Conservation (phyloP, 2,329 filamentous ascomycete species). For the Stachybotrys chartarum region DNA sequence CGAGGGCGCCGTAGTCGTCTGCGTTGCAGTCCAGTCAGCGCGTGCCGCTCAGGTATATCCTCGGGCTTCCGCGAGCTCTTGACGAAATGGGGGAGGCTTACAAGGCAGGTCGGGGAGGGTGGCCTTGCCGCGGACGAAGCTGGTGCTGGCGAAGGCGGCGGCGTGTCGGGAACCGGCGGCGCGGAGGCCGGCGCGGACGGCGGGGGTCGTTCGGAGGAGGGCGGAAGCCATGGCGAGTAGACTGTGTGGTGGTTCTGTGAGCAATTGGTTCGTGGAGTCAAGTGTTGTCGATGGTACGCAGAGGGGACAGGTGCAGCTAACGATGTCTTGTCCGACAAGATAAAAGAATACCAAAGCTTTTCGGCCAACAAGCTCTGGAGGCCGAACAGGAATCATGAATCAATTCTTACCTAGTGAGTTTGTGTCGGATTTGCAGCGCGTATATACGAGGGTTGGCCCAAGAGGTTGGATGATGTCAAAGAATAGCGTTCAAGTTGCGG, state of each 20-base stretch:
- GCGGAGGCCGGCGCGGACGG: conserved; percentile 64
- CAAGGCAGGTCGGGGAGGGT: conserved; percentile 82
- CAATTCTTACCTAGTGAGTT: too few species aligned
- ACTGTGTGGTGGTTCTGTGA: neutral
- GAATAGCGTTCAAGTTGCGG: neutral
- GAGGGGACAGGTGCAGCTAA: neutral
- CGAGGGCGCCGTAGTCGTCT: conserved; percentile 97
- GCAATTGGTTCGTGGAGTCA: neutral
- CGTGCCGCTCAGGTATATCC: too few species aligned
- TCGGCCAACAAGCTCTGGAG: neutral
- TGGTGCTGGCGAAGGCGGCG: conserved; percentile 58
- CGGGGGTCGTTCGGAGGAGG: conserved; percentile 63
- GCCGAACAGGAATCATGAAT: too few species aligned
- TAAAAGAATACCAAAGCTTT: neutral
- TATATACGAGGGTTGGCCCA: neutral
- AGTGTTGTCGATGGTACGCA: neutral
- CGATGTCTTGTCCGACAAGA: neutral
- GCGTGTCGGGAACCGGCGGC: conserved; percentile 55
- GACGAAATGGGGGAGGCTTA: conserved; percentile 19
- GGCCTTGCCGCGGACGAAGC: conserved; percentile 79
- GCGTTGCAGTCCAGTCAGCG: neutral
- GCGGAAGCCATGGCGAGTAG: conserved; percentile 60
- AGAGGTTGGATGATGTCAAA: conserved; percentile 21
- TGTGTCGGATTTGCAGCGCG: too few species aligned
- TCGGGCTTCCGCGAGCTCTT: neutral